Evolutionary conservation across 73 alveolate genomes (phyloP).

Genomic region (Breviolum minutum): DNA sequence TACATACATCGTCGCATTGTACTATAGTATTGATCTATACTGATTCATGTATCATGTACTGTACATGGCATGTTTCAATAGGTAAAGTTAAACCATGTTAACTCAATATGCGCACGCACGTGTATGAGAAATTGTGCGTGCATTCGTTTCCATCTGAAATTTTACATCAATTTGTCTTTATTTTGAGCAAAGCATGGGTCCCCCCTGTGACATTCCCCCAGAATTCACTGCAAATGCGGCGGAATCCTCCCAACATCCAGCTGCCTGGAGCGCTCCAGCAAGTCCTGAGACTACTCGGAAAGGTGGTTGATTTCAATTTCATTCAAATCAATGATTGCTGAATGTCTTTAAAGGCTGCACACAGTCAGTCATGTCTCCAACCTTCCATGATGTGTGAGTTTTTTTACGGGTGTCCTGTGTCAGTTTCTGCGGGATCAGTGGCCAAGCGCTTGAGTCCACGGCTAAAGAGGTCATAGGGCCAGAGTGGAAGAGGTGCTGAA

Average conservation of each 20-base stretch:
- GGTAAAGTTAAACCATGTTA: too few relatives aligned
- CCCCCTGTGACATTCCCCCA: too few relatives aligned
- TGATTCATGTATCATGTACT: too few relatives aligned
- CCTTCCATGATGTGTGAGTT: background rate
- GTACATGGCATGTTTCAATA: too few relatives aligned
- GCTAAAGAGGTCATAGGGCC: conserved; percentile 58
- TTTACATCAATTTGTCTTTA: background rate
- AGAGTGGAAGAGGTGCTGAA: conserved; percentile 18
- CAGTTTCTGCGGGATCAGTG: background rate
- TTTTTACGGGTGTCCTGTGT: background rate
- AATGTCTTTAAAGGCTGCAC: background rate
- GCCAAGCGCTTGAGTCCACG: conserved; percentile 23
- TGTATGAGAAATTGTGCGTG: background rate
- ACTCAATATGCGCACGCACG: too few relatives aligned
- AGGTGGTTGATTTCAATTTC: background rate
- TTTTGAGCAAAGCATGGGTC: background rate
- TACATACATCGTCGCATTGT: too few relatives aligned
- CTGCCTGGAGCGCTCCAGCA: conserved; percentile 68
- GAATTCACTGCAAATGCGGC: too few relatives aligned
- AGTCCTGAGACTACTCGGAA: background rate
- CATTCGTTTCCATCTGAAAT: background rate
- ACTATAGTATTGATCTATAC: too few relatives aligned
- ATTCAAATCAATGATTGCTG: background rate
- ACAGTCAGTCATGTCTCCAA: background rate
- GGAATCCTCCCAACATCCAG: too few relatives aligned